Percentiles rank a stretch among this genome's conserved stretches.
Evolutionary conservation across 805 yeast genomes (phyloP).

Genomic region (Suhomyces vadensis): DNA sequence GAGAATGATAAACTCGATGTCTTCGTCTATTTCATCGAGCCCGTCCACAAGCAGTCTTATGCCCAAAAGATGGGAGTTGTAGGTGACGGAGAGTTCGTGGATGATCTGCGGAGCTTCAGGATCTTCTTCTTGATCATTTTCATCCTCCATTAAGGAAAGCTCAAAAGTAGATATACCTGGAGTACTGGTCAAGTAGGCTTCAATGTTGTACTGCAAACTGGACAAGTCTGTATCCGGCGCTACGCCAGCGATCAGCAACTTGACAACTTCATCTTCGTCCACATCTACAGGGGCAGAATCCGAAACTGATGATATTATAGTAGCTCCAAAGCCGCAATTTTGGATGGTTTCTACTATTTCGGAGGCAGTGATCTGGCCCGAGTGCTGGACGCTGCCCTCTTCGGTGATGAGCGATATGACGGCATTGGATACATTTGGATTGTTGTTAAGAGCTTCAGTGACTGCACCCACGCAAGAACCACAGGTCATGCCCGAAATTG

Average conservation of each 20-base stretch:
- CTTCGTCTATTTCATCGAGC: slow-evolving; percentile 47
- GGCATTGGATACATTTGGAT: slow-evolving; percentile 27
- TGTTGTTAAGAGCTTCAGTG: slow-evolving; percentile 28
- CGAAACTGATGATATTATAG: slow-evolving; percentile 3
- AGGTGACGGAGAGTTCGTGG: slow-evolving; percentile 46
- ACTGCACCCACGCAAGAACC: slow-evolving; percentile 46
- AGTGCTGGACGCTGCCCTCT: slow-evolving; percentile 30
- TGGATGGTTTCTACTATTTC: slow-evolving; percentile 26
- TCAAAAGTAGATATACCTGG: slow-evolving; percentile 30
- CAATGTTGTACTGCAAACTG: slow-evolving; percentile 39
- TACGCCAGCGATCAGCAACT: slow-evolving; percentile 37
- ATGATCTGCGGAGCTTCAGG: slow-evolving; percentile 20
- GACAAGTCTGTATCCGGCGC: slow-evolving; percentile 26
- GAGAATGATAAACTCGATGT: slow-evolving; percentile 51
- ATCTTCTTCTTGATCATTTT: slow-evolving; percentile 13
- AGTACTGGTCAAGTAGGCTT: slow-evolving; percentile 36
- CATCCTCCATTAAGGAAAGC: slow-evolving; percentile 21
- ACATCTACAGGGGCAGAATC: background rate
- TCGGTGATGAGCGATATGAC: slow-evolving; percentile 40
- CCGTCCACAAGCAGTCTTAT: slow-evolving; percentile 59
- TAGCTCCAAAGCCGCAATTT: slow-evolving; percentile 34
- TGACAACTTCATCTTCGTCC: slow-evolving; percentile 28
- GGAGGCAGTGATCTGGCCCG: slow-evolving; percentile 12
- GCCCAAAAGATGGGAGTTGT: slow-evolving; percentile 55
- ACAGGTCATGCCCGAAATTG: slow-evolving; percentile 38